These are phyloP conservation scores for Mycotypha africana DNA, from an alignment of 371 early-diverging fungal genomes.

Conservation along the genomic window DNA sequence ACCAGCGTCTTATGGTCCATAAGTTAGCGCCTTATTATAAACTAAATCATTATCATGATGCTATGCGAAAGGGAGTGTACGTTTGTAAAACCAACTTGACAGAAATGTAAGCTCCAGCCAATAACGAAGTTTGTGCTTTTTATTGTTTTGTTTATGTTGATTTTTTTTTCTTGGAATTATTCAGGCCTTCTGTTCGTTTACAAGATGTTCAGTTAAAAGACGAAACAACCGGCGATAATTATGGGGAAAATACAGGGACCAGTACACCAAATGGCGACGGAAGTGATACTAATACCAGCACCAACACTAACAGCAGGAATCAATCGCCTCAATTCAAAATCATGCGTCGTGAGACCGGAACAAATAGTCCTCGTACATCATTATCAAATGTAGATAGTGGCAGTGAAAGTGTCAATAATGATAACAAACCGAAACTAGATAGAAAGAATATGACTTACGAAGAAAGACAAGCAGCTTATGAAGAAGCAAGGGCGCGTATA, in stretches of 20 bases:
- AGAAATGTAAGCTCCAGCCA: constrained; percentile 58
- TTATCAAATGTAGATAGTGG: too few relatives aligned
- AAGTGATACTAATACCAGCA: background rate
- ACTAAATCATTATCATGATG: constrained; percentile 59
- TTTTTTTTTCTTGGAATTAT: too few relatives aligned
- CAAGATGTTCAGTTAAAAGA: constrained; percentile 37
- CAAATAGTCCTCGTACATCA: constrained; percentile 13
- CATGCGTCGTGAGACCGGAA: constrained; percentile 39
- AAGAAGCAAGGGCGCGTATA: constrained; percentile 73
- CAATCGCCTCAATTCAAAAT: constrained; percentile 33
- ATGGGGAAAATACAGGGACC: constrained; percentile 13
- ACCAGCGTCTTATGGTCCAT: constrained; percentile 73
- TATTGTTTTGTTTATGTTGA: background rate
- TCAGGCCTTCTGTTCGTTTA: constrained; percentile 49
- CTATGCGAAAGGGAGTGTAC: constrained; percentile 53
- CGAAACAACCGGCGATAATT: too few relatives aligned
- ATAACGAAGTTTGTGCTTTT: too few relatives aligned
- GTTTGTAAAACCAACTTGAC: constrained; percentile 56
- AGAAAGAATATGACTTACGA: constrained; percentile 58
- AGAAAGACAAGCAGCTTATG: constrained; percentile 70
- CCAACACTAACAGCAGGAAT: background rate
- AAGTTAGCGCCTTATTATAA: constrained; percentile 70
- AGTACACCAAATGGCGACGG: background rate
- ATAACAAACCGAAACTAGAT: constrained; percentile 19
- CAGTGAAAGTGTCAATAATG: constrained; percentile 2